A percentile compares a stretch with the other conserved stretches of the same genome.
Conservation (phyloP, 305 asterid species). For the Andrographis paniculata region DNA sequence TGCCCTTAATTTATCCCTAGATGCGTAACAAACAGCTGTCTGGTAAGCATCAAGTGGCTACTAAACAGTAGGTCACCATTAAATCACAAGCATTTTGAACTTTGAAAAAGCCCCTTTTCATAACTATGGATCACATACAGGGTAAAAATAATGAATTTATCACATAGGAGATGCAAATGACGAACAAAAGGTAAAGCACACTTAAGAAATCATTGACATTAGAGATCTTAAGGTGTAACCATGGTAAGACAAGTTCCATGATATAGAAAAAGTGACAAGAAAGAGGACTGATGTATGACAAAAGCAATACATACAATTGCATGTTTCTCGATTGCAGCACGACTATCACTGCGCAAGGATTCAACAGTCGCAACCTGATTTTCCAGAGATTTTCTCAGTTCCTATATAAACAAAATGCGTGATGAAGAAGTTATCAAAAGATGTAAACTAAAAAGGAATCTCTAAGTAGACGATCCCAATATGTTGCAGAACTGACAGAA, state of each 20-base stretch:
- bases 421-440: conserved; percentile 8
- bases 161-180: too few relatives aligned
- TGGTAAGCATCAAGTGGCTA: not conserved
- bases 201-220: not conserved
- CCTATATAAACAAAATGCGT: conserved; percentile 37
- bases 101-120: conserved; percentile 1
- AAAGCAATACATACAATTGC: conserved; percentile 53
- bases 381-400: conserved; percentile 85
- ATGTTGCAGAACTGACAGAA: too few relatives aligned
- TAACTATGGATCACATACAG: too few relatives aligned
- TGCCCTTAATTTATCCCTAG: not conserved
- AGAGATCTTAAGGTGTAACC: not conserved
- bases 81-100: not conserved
- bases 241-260: conserved; percentile 11
- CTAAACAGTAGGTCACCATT: too few relatives aligned
- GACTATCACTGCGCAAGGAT: conserved; percentile 53
- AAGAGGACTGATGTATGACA: conserved; percentile 12
- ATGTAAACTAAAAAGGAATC: conserved; percentile 3
- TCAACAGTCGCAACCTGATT: conserved; percentile 61
- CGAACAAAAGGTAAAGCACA: conserved; percentile 2
- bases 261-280: conserved; percentile 10
- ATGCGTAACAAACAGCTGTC: not conserved
- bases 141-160: conserved; percentile 3
- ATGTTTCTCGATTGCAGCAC: conserved; percentile 52
- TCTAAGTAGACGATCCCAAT: too few relatives aligned